These are phyloP conservation scores for Sphaerobolus stellatus DNA, from an alignment of 1,284 basidiomycete genomes.

Conservation along the genomic window DNA sequence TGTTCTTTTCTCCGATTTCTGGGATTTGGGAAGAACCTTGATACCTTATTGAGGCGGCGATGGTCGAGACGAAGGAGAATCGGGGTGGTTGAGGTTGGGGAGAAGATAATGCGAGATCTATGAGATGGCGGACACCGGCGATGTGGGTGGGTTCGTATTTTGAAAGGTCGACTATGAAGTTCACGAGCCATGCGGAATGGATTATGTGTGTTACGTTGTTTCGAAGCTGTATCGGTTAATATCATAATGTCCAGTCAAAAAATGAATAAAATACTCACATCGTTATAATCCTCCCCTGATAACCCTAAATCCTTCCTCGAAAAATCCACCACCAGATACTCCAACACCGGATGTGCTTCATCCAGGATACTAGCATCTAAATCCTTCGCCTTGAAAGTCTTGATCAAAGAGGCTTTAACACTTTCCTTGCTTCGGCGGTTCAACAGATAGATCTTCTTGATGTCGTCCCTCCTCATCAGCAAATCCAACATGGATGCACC, in stretches of 20 bases:
- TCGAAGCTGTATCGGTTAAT: too few species aligned
- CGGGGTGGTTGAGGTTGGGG: conserved; percentile 5
- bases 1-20: background rate
- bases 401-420: background rate
- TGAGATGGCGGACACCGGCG: conserved; percentile 13
- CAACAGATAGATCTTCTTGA: conserved; percentile 5
- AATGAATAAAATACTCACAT: background rate
- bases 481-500: conserved; percentile 7
- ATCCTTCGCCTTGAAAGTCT: conserved; percentile 8
- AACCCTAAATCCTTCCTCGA: conserved; percentile 4
- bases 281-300: background rate
- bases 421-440: conserved; percentile 2
- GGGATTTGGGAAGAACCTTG: background rate
- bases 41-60: conserved; percentile 16
- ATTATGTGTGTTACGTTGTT: conserved; percentile 22
- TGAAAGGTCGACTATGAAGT: conserved; percentile 18
- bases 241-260: too few species aligned
- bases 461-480: background rate
- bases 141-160: conserved; percentile 17
- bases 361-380: conserved; percentile 1
- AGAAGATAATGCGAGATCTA: conserved; percentile 17
- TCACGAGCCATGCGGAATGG: conserved; percentile 22
- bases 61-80: conserved; percentile 20
- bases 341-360: background rate
- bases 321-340: conserved; percentile 6